Conservation (phyloP, 2,329 filamentous ascomycete genomes). For the Diaporthe velutina region DNA sequence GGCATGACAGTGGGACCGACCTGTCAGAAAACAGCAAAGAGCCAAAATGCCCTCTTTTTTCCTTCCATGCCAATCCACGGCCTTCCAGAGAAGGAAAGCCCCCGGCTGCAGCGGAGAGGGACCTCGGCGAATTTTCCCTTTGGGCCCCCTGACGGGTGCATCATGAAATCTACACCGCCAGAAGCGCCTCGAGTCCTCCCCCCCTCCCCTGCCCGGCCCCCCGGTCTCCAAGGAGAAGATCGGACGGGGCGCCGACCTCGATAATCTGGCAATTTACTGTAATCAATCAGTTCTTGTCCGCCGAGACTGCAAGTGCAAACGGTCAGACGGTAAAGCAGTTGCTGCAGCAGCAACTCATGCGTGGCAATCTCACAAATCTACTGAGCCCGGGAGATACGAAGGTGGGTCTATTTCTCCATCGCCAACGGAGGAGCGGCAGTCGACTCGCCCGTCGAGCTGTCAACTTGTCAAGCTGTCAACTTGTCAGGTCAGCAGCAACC, state of each 20-base stretch:
- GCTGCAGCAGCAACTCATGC: background rate
- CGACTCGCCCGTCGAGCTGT: background rate
- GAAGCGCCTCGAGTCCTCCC: background rate
- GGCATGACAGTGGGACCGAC: conserved; percentile 22
- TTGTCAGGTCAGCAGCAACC: background rate
- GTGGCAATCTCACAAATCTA: conserved; percentile 3
- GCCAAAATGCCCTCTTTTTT: background rate
- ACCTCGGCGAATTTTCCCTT: conserved; percentile 28
- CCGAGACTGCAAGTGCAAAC: background rate
- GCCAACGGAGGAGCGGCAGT: conserved; percentile 17
- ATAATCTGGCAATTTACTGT: conserved; percentile 13
- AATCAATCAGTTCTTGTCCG: background rate
- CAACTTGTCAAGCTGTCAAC: conserved; percentile 11
- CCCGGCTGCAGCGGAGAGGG: conserved; percentile 26
- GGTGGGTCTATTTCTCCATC: conserved; percentile 9
- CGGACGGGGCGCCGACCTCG: conserved; percentile 27
- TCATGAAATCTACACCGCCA: conserved; percentile 28
- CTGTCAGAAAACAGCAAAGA: conserved; percentile 13
- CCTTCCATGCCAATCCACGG: conserved; percentile 21
- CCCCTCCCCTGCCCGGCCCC: background rate
- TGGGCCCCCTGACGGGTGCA: conserved; percentile 21
- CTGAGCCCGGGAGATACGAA: background rate
- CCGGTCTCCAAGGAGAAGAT: conserved; percentile 14
- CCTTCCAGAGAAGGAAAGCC: conserved; percentile 18
- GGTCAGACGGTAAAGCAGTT: too few species aligned